Evolutionary conservation across 169 alveolate species (phyloP), one percentile per base, ranked within the genome.

Genomic region (Theileria annulata): DNA sequence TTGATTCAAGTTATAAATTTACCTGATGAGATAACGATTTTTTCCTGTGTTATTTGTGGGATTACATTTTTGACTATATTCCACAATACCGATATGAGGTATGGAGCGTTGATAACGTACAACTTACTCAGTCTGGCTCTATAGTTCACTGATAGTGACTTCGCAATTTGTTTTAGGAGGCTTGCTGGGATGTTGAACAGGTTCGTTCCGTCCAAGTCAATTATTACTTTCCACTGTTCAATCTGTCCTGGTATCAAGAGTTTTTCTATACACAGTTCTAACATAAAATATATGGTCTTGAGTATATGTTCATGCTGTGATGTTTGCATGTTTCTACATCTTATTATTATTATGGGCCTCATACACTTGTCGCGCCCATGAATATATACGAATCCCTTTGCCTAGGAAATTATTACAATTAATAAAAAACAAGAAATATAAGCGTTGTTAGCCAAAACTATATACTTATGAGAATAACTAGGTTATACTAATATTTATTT

Each of bases 181-280:
- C 83, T 33, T 25, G 81, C 84, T 64, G 83, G 94, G 21, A 89
- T 76, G 42, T 79, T 85, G 60, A 89, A 66, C 42, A 89, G 85
- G 62, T 87, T 79, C 21, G 91, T 82, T 23, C 91, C 86, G 21
- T 80, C 79, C 79, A 89, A 37, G 66, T 89, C 94, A 15, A 89
- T 70, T 21, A 89, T 80, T 37, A 89, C 92, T 68, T 79, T 70
- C 94, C 94, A 89, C 77, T 89, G 94, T 23, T 89, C 94, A 6
- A 89, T 66, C 19, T 79, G 77, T 21, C 94, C 94, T 17, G 90
- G 92, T 33, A 89, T 59, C 77, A 89, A 58, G 58, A 89, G 64
- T 23, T 81, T 71, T 21, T 77, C 75, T n/a, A 89, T 82, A 28
- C 69, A 58, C 23, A 86, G 75, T 74, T 89, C 94, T 63, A 79